phyloP scores from a whole-genome alignment of 2,329 filamentous ascomycete species.

The Microsporum canis region DNA sequence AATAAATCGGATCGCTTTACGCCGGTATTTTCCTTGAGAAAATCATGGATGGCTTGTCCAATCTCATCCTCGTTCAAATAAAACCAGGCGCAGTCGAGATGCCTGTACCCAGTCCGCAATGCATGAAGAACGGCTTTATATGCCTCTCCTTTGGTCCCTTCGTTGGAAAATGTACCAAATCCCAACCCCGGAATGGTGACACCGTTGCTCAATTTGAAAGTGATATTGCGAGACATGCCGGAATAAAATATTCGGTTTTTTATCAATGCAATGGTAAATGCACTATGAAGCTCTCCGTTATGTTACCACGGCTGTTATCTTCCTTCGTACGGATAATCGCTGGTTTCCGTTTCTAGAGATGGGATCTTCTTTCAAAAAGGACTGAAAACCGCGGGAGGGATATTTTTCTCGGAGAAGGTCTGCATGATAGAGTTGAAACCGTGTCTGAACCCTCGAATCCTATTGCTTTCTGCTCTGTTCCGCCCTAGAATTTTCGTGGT shows the following conservation, averaged over 20 bases:
- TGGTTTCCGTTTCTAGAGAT: background rate
- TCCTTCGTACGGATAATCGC: background rate
- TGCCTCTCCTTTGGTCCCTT: slow-evolving; percentile 23
- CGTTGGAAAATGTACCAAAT: slow-evolving; percentile 46
- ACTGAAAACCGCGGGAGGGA: background rate
- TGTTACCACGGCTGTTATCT: background rate
- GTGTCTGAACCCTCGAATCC: background rate
- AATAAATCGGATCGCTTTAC: slow-evolving; percentile 55
- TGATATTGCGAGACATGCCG: slow-evolving; percentile 37
- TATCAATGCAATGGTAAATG: slow-evolving; percentile 37
- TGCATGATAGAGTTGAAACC: background rate
- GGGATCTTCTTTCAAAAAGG: background rate
- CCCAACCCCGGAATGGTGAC: slow-evolving; percentile 39
- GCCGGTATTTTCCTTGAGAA: slow-evolving; percentile 48
- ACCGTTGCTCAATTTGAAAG: slow-evolving; percentile 39
- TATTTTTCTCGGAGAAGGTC: background rate
- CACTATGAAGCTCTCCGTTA: background rate
- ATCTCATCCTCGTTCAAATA: slow-evolving; percentile 58
- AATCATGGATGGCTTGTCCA: slow-evolving; percentile 36
- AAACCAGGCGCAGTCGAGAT: slow-evolving; percentile 42
- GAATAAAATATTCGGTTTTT: slow-evolving; percentile 40
- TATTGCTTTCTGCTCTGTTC: background rate
- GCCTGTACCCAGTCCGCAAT: slow-evolving; percentile 42
- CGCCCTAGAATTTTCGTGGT: slow-evolving; percentile 4
- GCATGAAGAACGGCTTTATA: slow-evolving; percentile 38